Evolutionary conservation across 805 yeast species (phyloP).

Genomic region (Cephaloascus albidus): DNA sequence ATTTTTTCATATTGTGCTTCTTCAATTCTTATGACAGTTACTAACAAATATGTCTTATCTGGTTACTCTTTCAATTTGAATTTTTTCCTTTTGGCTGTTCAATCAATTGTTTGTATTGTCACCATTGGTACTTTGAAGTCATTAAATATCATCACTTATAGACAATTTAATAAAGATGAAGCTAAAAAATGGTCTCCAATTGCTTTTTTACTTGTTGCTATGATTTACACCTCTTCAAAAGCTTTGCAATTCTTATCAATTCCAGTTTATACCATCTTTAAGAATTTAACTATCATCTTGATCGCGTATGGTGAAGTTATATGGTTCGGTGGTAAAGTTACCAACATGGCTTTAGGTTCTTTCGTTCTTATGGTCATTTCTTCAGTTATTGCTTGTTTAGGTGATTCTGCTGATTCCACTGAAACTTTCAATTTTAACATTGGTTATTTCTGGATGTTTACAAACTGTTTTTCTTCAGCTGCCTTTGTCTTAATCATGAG

Average conservation of each 20-base stretch:
- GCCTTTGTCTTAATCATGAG: slow-evolving; percentile 91
- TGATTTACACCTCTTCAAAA: slow-evolving; percentile 95
- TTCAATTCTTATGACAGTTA: slow-evolving; percentile 94
- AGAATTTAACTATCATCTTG: slow-evolving; percentile 90
- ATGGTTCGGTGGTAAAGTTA: slow-evolving; percentile 92
- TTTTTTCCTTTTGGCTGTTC: slow-evolving; percentile 83
- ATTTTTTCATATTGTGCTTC: slow-evolving; percentile 83
- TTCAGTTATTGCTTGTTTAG: slow-evolving; percentile 91
- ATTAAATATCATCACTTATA: slow-evolving; percentile 72
- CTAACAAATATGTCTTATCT: slow-evolving; percentile 89
- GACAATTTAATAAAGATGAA: slow-evolving; percentile 78
- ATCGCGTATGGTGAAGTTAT: slow-evolving; percentile 98
- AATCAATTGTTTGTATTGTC: slow-evolving; percentile 72
- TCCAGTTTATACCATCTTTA: slow-evolving; percentile 96
- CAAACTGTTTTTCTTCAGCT: slow-evolving; percentile 92
- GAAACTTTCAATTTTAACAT: slow-evolving; percentile 35
- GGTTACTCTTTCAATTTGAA: slow-evolving; percentile 69
- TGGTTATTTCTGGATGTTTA: slow-evolving; percentile 96
- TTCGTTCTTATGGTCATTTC: slow-evolving; percentile 90
- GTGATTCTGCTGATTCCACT: slow-evolving; percentile 48
- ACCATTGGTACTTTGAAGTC: slow-evolving; percentile 68
- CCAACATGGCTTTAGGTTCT: slow-evolving; percentile 83
- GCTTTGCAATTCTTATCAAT: slow-evolving; percentile 86
- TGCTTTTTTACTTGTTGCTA: slow-evolving; percentile 76
- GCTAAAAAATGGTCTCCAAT: slow-evolving; percentile 96